Evolutionary conservation across 805 yeast genomes (phyloP), one percentile per base, ranked within the genome.

Genomic region (Saturnispora bothae): DNA sequence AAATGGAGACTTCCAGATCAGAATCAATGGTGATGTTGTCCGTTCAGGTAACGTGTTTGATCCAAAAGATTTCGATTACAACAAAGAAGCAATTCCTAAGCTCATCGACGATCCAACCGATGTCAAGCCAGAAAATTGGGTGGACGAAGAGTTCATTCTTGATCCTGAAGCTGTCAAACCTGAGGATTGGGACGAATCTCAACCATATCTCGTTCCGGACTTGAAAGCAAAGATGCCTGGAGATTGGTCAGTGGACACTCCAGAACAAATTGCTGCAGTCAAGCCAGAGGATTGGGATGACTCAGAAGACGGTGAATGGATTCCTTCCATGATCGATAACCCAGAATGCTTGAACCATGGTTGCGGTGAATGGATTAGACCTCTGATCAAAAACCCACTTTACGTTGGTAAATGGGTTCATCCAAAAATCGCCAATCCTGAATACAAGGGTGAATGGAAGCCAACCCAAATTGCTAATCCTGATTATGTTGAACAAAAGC

Each of bases 211-310:
- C 50, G 79, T 88, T 42, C 64, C 72, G 10, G 92, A 88, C 56
- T 81, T 86, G 15, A 59, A 64, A 4, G 81, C 78, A 6, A 51
- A 34, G 6, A 80, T 73, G 56, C 96, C 96, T 6, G 78, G 61
- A 20, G 78, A 71, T 44, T 88, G 96, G 96, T 73, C 76, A 48
- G 94, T 79, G 50, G 66, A 67, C 16, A 69, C 66, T 19, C 69
- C 72, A 9, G 66, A 60, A 43, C 71, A 59, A 43, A 73, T 88
- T 41, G 59, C 69, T 9, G 66, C 63, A 2, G 78, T 43, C 23
- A 71, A 67, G 49, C 95, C 95, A 15, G 79, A 65, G 32, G 78
- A 71, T 51, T 86, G 96, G 96, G 83, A 83, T 53, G 95, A 83
- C 30, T 88, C 78, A 47, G 88, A 81, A 54, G 95, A 85, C 54